Evolutionary conservation across 1,284 basidiomycete genomes (phyloP).

Genomic region (Heterobasidion occidentale): DNA sequence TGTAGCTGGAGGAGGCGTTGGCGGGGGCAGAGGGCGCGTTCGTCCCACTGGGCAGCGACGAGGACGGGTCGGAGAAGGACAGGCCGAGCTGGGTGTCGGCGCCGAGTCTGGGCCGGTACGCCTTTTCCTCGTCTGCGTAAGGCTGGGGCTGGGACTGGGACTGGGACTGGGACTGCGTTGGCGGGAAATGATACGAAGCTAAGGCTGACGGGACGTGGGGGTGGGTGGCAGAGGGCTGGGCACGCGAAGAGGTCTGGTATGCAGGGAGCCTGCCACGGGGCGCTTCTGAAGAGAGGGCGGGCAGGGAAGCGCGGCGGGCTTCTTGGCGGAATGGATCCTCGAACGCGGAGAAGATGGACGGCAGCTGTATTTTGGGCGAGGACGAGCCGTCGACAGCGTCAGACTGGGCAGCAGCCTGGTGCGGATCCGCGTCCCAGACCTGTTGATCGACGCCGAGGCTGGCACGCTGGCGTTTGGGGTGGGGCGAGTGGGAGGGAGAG

Average conservation of each 20-base stretch:
- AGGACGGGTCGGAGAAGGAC: slow-evolving; percentile 34
- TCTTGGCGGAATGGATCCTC: slow-evolving; percentile 53
- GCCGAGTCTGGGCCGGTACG: slow-evolving; percentile 38
- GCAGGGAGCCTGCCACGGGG: slow-evolving; percentile 19
- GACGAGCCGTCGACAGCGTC: slow-evolving; percentile 14
- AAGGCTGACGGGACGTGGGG: slow-evolving; percentile 34
- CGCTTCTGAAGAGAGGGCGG: slow-evolving; percentile 46
- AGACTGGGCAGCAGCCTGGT: slow-evolving; percentile 3
- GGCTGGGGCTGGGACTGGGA: slow-evolving; percentile 12
- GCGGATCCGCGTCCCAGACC: not conserved
- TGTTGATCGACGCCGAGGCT: slow-evolving; percentile 8
- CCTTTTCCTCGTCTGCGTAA: slow-evolving; percentile 25
- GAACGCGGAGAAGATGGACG: slow-evolving; percentile 63
- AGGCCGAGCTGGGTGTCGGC: slow-evolving; percentile 41
- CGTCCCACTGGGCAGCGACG: slow-evolving; percentile 21
- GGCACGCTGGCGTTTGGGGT: slow-evolving; percentile 36
- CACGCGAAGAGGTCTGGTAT: slow-evolving; percentile 21
- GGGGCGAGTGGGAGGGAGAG: slow-evolving; percentile 45
- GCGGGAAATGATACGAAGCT: slow-evolving; percentile 53
- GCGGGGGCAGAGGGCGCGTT: slow-evolving; percentile 9
- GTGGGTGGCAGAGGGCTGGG: slow-evolving; percentile 37
- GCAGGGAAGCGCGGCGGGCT: slow-evolving; percentile 54
- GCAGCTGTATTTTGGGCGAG: slow-evolving; percentile 55
- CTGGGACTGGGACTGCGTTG: slow-evolving; percentile 3
- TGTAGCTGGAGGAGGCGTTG: slow-evolving; percentile 26